Percentiles rank a stretch among this genome's conserved stretches.
These are phyloP conservation scores for Lachnellula occidentalis DNA, from an alignment of 2,329 filamentous ascomycete genomes.

Conservation along the genomic window DNA sequence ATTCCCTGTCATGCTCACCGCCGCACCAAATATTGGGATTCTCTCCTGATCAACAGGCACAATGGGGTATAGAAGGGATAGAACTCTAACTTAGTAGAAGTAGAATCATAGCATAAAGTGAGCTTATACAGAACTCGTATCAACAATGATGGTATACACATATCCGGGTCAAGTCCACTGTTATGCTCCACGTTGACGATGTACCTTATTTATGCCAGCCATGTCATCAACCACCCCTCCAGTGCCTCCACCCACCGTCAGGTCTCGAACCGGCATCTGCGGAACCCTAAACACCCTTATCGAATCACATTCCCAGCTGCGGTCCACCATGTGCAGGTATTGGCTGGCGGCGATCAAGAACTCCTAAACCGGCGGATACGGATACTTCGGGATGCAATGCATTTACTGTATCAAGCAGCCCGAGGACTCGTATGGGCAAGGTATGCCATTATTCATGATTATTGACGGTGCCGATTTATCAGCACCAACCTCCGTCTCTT, in stretches of 20 bases:
- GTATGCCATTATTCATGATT: too few relatives aligned
- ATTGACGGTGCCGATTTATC: not conserved
- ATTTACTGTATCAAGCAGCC: too few relatives aligned
- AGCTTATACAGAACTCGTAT: not conserved
- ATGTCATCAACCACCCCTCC: not conserved
- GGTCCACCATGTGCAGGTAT: not conserved
- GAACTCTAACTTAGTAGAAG: not conserved
- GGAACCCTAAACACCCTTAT: not conserved
- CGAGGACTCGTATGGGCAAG: too few relatives aligned
- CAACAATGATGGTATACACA: too few relatives aligned
- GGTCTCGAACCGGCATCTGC: not conserved
- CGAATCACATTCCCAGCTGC: not conserved
- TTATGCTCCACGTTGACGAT: not conserved
- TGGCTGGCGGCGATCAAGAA: not conserved
- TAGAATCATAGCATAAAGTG: not conserved
- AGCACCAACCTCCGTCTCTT: not conserved
- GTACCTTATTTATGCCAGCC: too few relatives aligned
- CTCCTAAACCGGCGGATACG: not conserved
- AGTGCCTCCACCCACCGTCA: too few relatives aligned
- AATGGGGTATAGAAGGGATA: not conserved
- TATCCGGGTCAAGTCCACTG: not conserved
- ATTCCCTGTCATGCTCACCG: not conserved
- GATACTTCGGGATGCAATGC: not conserved
- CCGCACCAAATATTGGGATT: not conserved
- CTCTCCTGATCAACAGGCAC: not conserved